A percentile compares a stretch with the other conserved stretches of the same genome.
Evolutionary conservation across 192 early-diverging fungal genomes (phyloP).

Genomic region (Fimicolochytrium jonesii): DNA sequence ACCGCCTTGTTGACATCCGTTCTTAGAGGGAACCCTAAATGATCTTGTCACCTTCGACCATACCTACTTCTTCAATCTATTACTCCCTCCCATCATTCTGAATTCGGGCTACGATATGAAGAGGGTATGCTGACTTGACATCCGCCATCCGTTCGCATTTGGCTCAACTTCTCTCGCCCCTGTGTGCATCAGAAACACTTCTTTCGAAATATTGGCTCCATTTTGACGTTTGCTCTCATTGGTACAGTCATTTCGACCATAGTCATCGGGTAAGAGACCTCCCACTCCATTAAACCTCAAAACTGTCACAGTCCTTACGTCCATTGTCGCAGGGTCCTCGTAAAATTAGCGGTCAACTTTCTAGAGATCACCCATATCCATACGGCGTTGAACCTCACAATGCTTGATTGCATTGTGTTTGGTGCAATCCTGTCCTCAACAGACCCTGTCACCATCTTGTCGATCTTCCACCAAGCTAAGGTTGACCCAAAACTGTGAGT

Average conservation of each 20-base stretch:
- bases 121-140: conserved; percentile 50
- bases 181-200: conserved; percentile 62
- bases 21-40: conserved; percentile 46
- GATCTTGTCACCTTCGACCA: conserved; percentile 88
- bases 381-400: conserved; percentile 54
- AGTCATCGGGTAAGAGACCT: too few species aligned
- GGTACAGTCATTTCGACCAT: conserved; percentile 91
- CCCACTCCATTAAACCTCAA: too few species aligned
- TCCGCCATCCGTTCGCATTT: too few species aligned
- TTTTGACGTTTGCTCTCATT: conserved; percentile 88
- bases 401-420: conserved; percentile 91
- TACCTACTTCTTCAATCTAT: conserved; percentile 91
- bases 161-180: neutral
- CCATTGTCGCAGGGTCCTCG: conserved; percentile 38
- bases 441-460: conserved; percentile 93
- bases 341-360: conserved; percentile 57
- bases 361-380: conserved; percentile 37
- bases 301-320: too few species aligned
- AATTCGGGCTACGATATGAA: conserved; percentile 96
- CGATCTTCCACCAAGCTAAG: conserved; percentile 88
- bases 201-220: conserved; percentile 83
- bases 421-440: conserved; percentile 94
- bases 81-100: conserved; percentile 95
- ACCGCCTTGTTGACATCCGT: too few species aligned
- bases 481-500: conserved; percentile 81